Percentiles rank a stretch among this genome's conserved stretches.
Conservation (phyloP, 2,329 filamentous ascomycete genomes). For the Mycosphaerelloides madeirae region DNA sequence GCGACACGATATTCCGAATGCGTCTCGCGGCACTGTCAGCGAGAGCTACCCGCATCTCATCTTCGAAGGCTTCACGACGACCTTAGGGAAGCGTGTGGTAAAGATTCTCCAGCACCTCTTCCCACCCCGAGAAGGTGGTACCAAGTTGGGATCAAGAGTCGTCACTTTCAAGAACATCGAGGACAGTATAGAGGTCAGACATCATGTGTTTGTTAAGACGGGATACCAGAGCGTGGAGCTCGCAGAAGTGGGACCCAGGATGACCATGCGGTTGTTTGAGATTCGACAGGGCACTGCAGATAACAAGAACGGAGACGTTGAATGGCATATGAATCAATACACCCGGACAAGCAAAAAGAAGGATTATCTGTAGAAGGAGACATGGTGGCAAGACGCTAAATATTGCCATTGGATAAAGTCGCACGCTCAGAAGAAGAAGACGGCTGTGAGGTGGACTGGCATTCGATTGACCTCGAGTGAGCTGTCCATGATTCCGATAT, state of each 20-base stretch:
- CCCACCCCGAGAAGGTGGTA: conserved; percentile 75
- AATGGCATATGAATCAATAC: conserved; percentile 95
- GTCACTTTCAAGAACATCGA: conserved; percentile 94
- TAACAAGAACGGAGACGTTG: conserved; percentile 89
- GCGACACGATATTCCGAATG: conserved; percentile 86
- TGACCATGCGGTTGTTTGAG: conserved; percentile 97
- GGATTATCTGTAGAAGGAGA: conserved; percentile 72
- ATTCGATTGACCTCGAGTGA: too few species aligned
- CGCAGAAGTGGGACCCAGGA: conserved; percentile 83
- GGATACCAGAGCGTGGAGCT: conserved; percentile 85
- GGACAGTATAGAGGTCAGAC: conserved; percentile 79
- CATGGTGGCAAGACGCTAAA: too few species aligned
- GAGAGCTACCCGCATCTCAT: conserved; percentile 93
- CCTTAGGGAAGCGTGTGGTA: conserved; percentile 73
- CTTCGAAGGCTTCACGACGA: conserved; percentile 86
- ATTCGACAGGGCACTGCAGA: conserved; percentile 87
- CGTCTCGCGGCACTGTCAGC: conserved; percentile 77
- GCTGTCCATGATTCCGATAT: too few species aligned
- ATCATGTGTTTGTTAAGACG: conserved; percentile 91
- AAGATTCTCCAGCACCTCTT: conserved; percentile 93
- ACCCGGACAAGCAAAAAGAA: conserved; percentile 92
- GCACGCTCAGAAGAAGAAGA: too few species aligned
- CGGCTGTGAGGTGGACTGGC: too few species aligned
- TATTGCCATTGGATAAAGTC: too few species aligned
- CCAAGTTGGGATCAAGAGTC: conserved; percentile 80